phyloP scores from a whole-genome alignment of 1,284 basidiomycete genomes.

The Ustilago crameri region DNA sequence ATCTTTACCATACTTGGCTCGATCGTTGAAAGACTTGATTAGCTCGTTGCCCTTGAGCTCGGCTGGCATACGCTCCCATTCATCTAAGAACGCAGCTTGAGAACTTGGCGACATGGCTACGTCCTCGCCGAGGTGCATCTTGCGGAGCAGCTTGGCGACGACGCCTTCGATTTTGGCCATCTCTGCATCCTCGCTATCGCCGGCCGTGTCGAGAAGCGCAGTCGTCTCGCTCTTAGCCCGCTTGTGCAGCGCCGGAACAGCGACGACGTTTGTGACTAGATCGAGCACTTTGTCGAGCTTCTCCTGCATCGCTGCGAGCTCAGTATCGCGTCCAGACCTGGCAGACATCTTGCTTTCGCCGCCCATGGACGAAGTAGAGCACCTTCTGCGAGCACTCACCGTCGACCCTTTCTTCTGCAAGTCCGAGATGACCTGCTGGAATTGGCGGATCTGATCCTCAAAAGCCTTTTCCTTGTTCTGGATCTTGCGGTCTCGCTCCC shows the following conservation, averaged over 20 bases:
- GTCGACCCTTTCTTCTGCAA: constrained; percentile 43
- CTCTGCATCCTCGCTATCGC: constrained; percentile 28
- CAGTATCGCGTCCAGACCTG: constrained; percentile 27
- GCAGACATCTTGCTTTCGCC: constrained; percentile 25
- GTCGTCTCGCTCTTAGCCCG: constrained; percentile 33
- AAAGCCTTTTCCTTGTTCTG: constrained; percentile 40
- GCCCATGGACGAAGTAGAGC: constrained; percentile 14
- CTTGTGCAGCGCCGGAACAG: constrained; percentile 23
- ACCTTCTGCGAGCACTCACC: constrained; percentile 14
- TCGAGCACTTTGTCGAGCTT: constrained; percentile 57
- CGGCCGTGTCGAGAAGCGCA: constrained; percentile 1
- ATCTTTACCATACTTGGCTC: constrained; percentile 34
- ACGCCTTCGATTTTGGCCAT: constrained; percentile 41
- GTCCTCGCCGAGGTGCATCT: constrained; percentile 37
- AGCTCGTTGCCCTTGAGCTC: constrained; percentile 39
- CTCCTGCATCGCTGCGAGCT: constrained; percentile 56
- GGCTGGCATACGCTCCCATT: constrained; percentile 41
- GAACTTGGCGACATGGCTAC: constrained; percentile 30
- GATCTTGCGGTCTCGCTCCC: constrained; percentile 34
- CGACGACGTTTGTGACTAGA: constrained; percentile 49
- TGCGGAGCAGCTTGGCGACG: constrained; percentile 39
- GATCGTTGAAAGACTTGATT: constrained; percentile 41
- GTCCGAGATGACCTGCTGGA: constrained; percentile 49
- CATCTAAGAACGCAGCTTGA: constrained; percentile 21
- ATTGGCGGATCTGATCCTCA: constrained; percentile 49